Evolutionary conservation across 2,329 filamentous ascomycete species (phyloP), one percentile per base, ranked within the genome.

Genomic region (Trichoderma afroharzianum): DNA sequence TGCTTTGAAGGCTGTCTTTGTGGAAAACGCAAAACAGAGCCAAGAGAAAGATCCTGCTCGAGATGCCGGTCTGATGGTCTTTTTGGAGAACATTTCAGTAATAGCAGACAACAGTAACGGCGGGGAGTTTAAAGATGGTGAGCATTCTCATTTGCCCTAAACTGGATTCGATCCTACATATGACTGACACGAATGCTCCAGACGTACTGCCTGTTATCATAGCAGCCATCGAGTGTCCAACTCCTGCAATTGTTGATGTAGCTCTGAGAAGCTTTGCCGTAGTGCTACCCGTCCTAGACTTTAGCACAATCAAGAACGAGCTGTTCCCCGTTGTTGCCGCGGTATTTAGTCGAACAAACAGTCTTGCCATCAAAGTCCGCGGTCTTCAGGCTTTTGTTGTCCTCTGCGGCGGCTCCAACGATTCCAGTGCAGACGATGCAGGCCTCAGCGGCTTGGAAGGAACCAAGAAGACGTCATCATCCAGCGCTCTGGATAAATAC

Each of bases 221-320:
- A 70, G 85, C 94, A 8, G 93, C 94, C 0, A 88, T 99, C 69
- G 94, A 97, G 76, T 97, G 94, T 11, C 88, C 93, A 0, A 98
- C 95, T 0, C 96, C 97, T 75, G 92, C 92, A 1, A 86, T 99
- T 18, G 92, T 98, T 0, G 96, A 98, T 81, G 92, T 93, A 4
- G 91, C 94, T 3, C 85, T 99, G 15, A 88, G 92, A 63, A 93
- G 91, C 32, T 83, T 99, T 6, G 91, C 94, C 2, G 86, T 89
- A 1, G 88, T 98, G n/a, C 83, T 98, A 6, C 93, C 94, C 0
- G 90, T 96, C 3, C 89, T 99, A 8, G 96, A 99, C 81, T 98
- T 98, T 76, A 97, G 92, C 75, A 98, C 95, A 0, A 95, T 98
- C 77, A 99, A 98, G 81, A 96, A 97, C 76, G 95, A 98, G 74